Base-by-base conservation (phyloP, 2,329 filamentous ascomycete species). In the Herpotrichia juniperi region DNA sequence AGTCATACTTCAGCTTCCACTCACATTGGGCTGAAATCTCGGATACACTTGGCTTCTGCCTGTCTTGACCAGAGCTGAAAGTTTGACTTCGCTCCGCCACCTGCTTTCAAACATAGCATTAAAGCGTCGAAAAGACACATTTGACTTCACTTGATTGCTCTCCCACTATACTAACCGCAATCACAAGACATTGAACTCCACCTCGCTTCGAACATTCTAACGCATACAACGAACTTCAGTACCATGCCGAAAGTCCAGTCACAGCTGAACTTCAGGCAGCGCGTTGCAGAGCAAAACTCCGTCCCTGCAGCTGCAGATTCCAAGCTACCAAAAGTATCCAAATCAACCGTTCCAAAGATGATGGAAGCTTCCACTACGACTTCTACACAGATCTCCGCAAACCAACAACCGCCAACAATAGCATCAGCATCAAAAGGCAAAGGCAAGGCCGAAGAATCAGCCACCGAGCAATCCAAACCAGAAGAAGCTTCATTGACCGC, bases 11-110 rank as follows among this genome's bases (percentile, higher is more conserved):
- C 34, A 37, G 17, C 37, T 6, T 16, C 34, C 34, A 37, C 34
- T 19, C 16, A 37, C 11, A 7, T 21, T 24, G 8, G 8, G 10
- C 9, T 12, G 40, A 25, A 24, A 26, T 54, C 19, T 25, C 24
- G 3, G 4, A 9, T n/a, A 14, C 45, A 22, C 42, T 50, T 48
- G 37, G 37, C 45, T 49, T 31, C 32, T 48, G 50, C 39, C 42
- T 51, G 25, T 42, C 11, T 30, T 43, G 21, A 42, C 17, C 14
- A 26, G 40, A 30, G 24, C 25, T 43, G 39, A 42, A 28, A 26
- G n/a, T 24, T 47, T 32, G 34, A 51, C 48, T 51, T 16, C 46
- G 17, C 31, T 35, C 40, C 6, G 30, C 30, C 39, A 37, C 40
- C 26, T 10, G 10, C 4, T n/a, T 14, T 14, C 39, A 26, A 4